Evolutionary conservation across 129 eudicot species (phyloP), one percentile per base, ranked within the genome.

Genomic region (sunflower (Helianthus annuus)): DNA sequence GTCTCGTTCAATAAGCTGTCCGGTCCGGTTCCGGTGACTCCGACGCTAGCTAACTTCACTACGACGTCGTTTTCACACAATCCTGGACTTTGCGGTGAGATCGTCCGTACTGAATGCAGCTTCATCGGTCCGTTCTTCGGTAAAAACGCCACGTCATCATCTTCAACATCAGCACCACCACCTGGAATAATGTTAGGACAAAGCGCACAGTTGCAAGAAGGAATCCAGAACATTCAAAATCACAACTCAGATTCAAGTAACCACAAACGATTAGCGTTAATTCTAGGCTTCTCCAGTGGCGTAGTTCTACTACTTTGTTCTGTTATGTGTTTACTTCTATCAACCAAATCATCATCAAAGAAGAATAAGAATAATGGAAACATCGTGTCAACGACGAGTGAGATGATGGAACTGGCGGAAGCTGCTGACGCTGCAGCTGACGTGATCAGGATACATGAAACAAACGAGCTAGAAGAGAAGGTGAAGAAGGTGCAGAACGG

Each of bases 1-100:
- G 86, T 93, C 44, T 90, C 98, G 1, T 66, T 46, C 44, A 93
- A 93, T 52, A 77, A 46, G 3, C 83, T 93, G 64, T 12, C 84
- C 16, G 98, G 98, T 4, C 83, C 96, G n/a, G 76, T 93, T 3
- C 96, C 98, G 0, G 85, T 85, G 2, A 90, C 98, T 10, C 66
- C 80, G 3, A 70, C 89, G 2, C 79, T 93, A 0, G 55, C 80
- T 11, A 82, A 72, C 3, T 90, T 93, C 64, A 64, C 74, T 0
- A 17, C 61, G 2, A 64, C 92, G 6, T 80, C 89, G 19, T 94
- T 76, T 72, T 5, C 61, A 1, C 15, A 45, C 10, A 94, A 94
- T n/a, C 76, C 86, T 17, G 81, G 89, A 8, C 92, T 94, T 0
- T 94, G 98, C 16, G 98, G 98, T 5, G 89, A 83, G 73, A 83